Evolutionary conservation across 805 yeast genomes (phyloP), one percentile per base, ranked within the genome.

Genomic region (Jamesozyma gamospora): DNA sequence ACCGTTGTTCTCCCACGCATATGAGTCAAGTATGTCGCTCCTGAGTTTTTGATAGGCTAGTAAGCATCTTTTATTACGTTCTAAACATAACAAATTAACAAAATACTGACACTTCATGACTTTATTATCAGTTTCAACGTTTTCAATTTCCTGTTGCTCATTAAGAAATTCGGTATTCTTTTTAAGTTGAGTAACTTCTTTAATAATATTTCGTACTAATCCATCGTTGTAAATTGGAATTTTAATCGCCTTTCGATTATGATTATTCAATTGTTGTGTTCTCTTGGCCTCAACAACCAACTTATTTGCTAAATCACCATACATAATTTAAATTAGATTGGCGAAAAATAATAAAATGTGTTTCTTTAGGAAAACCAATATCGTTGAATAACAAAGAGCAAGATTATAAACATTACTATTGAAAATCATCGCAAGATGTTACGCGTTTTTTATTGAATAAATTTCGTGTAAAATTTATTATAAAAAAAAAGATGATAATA

Each of bases 11-110:
- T 75, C 71, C 96, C 96, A 88, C 2, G 76, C 75, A 48, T 78
- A 58, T 40, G 74, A 76, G 41, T 71, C 83, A 32, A 92, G 60
- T 42, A 77, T 72, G 34, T 72, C 74, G 3, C 90, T 76, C 39
- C 98, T 66, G 27, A 75, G 69, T 43, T 71, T 69, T 55, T 88
- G 84, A 54, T 92, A 87, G 0, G 95, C 96, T 37, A 92, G 56
- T 28, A 92, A 56, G 58, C 96, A 86, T 37, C 98, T 65, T 58
- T 92, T 94, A 64, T 94, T 88, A 37, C 97, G 65, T 44, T 92
- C 71, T 78, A 87, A 77, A 33, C 86, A 77, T 21, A 88, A 61
- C 46, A 78, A 80, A 6, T 82, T 75, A 7, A 66, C 63, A 36
- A 65, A 53, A 39, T 73, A 62, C 48, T 77, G 85, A 43, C 83